A percentile compares a stretch with the other conserved stretches of the same genome.
Evolutionary conservation across 805 yeast genomes (phyloP).

Genomic region (Myxozyma geophila): DNA sequence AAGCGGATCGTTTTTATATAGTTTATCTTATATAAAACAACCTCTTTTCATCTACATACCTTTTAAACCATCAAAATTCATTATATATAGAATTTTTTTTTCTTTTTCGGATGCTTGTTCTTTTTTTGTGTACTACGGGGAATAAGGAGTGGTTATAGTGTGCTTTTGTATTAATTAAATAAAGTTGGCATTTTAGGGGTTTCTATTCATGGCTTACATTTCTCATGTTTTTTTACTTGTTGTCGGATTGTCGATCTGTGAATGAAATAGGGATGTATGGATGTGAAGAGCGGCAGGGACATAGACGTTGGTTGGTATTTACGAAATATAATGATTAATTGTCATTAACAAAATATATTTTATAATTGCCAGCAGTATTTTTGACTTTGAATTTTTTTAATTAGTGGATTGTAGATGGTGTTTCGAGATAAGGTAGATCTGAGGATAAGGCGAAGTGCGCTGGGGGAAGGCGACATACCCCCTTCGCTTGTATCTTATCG

Average conservation of each 20-base stretch:
- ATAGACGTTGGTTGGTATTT: slow-evolving; percentile 11
- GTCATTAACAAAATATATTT: background rate
- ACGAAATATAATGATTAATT: slow-evolving; percentile 12
- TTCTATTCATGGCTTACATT: slow-evolving; percentile 15
- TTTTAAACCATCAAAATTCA: slow-evolving; percentile 13
- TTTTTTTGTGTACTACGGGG: slow-evolving; percentile 25
- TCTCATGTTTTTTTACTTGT: slow-evolving; percentile 18
- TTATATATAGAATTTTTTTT: slow-evolving; percentile 25
- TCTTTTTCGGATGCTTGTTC: slow-evolving; percentile 11
- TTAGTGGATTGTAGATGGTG: background rate
- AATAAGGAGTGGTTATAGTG: slow-evolving; percentile 31
- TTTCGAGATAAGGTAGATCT: background rate
- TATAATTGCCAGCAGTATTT: background rate
- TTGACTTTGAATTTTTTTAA: no score
- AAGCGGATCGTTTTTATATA: slow-evolving; percentile 22
- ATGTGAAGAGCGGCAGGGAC: slow-evolving; percentile 14
- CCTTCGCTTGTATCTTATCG: background rate
- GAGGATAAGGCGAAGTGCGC: background rate
- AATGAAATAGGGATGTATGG: slow-evolving; percentile 12
- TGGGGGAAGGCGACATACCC: background rate
- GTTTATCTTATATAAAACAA: slow-evolving; percentile 8
- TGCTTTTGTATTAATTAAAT: slow-evolving; percentile 32
- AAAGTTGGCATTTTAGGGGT: slow-evolving; percentile 35
- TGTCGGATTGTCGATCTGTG: slow-evolving; percentile 1
- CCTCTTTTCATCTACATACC: slow-evolving; percentile 5